A percentile compares a stretch with the other conserved stretches of the same genome.
Conservation (phyloP, 2,329 filamentous ascomycete species). For the Pyricularia pennisetigena region DNA sequence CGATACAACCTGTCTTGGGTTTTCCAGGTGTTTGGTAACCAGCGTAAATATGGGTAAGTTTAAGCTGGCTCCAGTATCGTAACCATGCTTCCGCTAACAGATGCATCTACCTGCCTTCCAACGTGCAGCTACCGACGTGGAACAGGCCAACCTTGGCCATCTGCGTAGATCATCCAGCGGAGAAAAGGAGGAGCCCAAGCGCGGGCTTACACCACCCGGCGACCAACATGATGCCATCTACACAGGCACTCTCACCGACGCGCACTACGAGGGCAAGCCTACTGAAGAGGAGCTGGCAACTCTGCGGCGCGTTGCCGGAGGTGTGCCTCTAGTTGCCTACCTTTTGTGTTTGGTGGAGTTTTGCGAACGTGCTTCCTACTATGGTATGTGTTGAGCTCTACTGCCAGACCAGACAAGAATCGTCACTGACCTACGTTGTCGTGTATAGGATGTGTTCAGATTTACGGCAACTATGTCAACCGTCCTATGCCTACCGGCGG, state of each 20-base stretch:
- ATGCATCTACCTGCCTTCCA: background rate
- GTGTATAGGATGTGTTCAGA: constrained; percentile 39
- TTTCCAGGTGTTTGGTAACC: background rate
- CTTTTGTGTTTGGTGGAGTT: constrained; percentile 64
- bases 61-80: background rate
- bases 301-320: constrained; percentile 51
- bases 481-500: constrained; percentile 41
- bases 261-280: constrained; percentile 31
- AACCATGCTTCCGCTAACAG: background rate
- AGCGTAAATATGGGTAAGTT: background rate
- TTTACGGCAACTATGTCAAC: constrained; percentile 53
- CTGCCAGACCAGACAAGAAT: background rate
- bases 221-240: constrained; percentile 8
- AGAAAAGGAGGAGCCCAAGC: background rate
- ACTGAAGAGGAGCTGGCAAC: constrained; percentile 52
- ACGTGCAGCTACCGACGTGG: background rate
- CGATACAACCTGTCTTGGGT: background rate
- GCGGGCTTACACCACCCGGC: constrained; percentile 4
- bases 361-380: constrained; percentile 71
- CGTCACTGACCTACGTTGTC: constrained; percentile 28
- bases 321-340: constrained; percentile 56
- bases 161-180: background rate
- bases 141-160: background rate
- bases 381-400: constrained; percentile 36
- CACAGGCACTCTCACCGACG: constrained; percentile 9